A percentile compares a stretch with the other conserved stretches of the same genome.
These are phyloP conservation scores for Alternaria angustiovoidea DNA, from an alignment of 2,329 filamentous ascomycete species.

Conservation along the genomic window DNA sequence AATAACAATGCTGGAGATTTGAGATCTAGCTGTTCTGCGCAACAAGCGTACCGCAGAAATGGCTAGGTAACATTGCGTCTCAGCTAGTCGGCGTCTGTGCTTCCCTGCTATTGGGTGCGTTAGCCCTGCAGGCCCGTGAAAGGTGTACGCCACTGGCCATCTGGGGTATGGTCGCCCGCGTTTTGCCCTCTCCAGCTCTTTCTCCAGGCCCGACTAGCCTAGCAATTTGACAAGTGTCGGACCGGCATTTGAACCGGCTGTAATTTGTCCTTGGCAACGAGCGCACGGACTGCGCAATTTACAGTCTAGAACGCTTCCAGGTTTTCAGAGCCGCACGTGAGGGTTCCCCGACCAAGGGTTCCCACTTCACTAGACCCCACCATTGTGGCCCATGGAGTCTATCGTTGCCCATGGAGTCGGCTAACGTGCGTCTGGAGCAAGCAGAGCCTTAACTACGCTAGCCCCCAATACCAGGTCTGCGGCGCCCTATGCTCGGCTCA, in stretches of 20 bases:
- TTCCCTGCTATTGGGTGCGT: background rate
- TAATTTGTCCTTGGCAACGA: background rate
- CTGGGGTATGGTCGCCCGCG: slow-evolving; percentile 7
- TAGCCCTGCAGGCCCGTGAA: background rate
- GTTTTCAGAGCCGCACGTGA: slow-evolving; percentile 7
- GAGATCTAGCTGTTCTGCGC: background rate
- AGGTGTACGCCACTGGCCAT: background rate
- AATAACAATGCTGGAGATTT: slow-evolving; percentile 5
- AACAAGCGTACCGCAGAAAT: slow-evolving; percentile 1
- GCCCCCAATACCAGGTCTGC: background rate
- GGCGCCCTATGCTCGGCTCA: background rate
- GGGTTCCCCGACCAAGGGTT: slow-evolving; percentile 3
- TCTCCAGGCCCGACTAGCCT: slow-evolving; percentile 3
- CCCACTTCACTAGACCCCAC: slow-evolving; percentile 2
- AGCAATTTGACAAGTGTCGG: slow-evolving; percentile 6
- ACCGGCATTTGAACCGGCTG: slow-evolving; percentile 1
- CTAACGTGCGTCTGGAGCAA: slow-evolving; percentile 3
- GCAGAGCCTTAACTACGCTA: background rate
- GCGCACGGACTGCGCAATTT: background rate
- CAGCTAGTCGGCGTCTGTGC: background rate
- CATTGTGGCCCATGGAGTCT: slow-evolving; percentile 2
- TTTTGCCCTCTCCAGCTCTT: background rate
- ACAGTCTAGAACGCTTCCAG: background rate
- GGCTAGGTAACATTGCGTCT: slow-evolving; percentile 1
- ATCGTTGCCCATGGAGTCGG: background rate